Conservation (phyloP, 805 yeast genomes). For the Zygoascus flipseniorum region DNA sequence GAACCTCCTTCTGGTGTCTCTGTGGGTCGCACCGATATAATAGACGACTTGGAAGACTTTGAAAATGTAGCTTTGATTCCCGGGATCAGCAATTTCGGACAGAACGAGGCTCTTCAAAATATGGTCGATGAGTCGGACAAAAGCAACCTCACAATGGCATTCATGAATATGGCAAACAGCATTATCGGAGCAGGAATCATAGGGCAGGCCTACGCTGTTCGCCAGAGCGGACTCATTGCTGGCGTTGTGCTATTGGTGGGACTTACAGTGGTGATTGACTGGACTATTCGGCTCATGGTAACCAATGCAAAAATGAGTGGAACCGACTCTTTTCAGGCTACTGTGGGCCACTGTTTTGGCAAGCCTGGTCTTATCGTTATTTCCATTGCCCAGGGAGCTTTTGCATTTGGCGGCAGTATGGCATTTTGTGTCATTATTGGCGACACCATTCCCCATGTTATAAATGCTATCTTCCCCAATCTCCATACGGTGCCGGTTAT, state of each 20-base stretch:
- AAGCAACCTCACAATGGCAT: conserved; percentile 72
- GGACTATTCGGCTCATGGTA: conserved; percentile 74
- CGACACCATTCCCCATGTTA: conserved; percentile 87
- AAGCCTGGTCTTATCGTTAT: conserved; percentile 57
- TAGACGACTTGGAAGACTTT: conserved; percentile 1
- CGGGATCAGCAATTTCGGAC: conserved; percentile 14
- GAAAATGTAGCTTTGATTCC: conserved; percentile 3
- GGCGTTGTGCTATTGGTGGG: conserved; percentile 54
- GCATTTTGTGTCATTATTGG: conserved; percentile 94
- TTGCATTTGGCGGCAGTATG: conserved; percentile 91
- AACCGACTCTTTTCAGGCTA: conserved; percentile 72
- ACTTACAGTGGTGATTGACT: conserved; percentile 69
- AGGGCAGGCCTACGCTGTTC: conserved; percentile 85
- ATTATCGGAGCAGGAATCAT: conserved; percentile 94
- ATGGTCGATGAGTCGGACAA: conserved; percentile 26
- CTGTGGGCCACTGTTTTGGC: conserved; percentile 76
- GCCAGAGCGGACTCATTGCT: conserved; percentile 69
- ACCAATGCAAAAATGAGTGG: conserved; percentile 73
- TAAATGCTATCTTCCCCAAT: conserved; percentile 53
- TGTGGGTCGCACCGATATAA: neutral
- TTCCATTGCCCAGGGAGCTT: conserved; percentile 69
- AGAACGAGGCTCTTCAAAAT: conserved; percentile 14
- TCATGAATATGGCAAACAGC: conserved; percentile 95
- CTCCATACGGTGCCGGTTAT: conserved; percentile 31
- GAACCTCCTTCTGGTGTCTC: neutral